Evolutionary conservation across 2,329 filamentous ascomycete species (phyloP).

Genomic region (Aspergillus candidus): DNA sequence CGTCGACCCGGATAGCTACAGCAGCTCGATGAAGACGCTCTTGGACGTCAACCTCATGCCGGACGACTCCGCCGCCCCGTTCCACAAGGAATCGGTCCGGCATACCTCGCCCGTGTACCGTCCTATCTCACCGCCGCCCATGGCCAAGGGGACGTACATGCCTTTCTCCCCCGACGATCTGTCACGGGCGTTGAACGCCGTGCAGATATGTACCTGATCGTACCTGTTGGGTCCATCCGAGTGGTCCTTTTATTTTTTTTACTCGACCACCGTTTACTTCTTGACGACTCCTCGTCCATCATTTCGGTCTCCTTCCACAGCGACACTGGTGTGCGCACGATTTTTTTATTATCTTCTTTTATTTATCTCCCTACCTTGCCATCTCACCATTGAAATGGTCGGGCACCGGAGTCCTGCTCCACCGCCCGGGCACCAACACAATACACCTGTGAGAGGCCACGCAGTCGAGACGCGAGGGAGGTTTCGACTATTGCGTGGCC

Average conservation of each 20-base stretch:
- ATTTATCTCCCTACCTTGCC: too few species aligned
- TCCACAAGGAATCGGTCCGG: constrained; percentile 27
- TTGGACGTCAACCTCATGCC: constrained; percentile 20
- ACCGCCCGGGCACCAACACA: too few species aligned
- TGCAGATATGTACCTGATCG: constrained; percentile 26
- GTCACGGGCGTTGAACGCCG: constrained; percentile 32
- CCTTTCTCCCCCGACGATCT: constrained; percentile 34
- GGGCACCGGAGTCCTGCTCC: too few species aligned
- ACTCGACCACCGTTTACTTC: too few species aligned
- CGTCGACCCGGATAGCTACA: constrained; percentile 30
- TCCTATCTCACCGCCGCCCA: constrained; percentile 19
- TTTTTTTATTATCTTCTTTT: too few species aligned
- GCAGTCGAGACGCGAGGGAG: too few species aligned
- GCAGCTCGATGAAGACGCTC: constrained; percentile 31
- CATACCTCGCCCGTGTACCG: constrained; percentile 28
- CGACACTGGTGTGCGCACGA: too few species aligned
- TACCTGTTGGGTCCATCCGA: not conserved
- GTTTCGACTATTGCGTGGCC: too few species aligned
- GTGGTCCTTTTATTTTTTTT: not conserved
- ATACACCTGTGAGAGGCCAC: too few species aligned
- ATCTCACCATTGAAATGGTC: too few species aligned
- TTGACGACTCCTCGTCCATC: too few species aligned
- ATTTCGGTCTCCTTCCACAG: too few species aligned
- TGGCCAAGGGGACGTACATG: constrained; percentile 22
- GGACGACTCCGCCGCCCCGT: constrained; percentile 23